Conservation (phyloP, 148 eudicot genomes). For the Mesembryanthemum crystallinum region DNA sequence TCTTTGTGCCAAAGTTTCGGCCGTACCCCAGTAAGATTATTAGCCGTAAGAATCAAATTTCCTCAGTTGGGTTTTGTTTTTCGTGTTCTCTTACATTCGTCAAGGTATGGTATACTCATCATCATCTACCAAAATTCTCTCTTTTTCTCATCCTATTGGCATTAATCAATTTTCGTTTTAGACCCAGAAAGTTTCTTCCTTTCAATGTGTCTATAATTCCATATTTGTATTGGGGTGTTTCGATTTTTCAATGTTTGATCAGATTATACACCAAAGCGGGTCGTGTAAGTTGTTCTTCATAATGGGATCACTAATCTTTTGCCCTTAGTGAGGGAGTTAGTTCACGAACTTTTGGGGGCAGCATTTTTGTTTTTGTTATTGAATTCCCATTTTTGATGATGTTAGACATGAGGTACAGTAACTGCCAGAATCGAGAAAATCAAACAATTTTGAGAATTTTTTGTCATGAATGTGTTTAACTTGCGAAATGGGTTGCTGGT, state of each 20-base stretch:
- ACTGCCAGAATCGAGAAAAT: not conserved
- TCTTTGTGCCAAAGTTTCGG: slow-evolving; percentile 27
- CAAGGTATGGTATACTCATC: slow-evolving; percentile 19
- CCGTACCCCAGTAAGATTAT: slow-evolving; percentile 12
- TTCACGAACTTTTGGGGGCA: not conserved
- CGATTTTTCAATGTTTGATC: not conserved
- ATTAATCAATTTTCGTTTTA: not conserved
- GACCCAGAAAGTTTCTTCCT: not conserved
- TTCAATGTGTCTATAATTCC: not conserved
- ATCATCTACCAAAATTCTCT: not conserved
- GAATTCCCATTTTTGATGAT: not conserved
- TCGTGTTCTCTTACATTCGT: not conserved
- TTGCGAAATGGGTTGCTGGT: not conserved
- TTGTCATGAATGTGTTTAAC: slow-evolving; percentile 3
- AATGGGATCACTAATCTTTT: not conserved
- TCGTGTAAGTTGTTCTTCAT: not conserved
- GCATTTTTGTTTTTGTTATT: not conserved
- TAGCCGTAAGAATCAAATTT: slow-evolving; percentile 12
- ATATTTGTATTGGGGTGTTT: not conserved
- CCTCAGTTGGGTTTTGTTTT: not conserved
- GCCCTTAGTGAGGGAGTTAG: not conserved
- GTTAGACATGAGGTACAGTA: not conserved
- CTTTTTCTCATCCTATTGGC: not conserved
- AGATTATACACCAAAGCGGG: not conserved
- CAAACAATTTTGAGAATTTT: slow-evolving; percentile 3